Percentiles rank a stretch among this genome's conserved stretches.
These are phyloP conservation scores for Collybiopsis confluens DNA, from an alignment of 768 basidiomycete species.

Conservation along the genomic window DNA sequence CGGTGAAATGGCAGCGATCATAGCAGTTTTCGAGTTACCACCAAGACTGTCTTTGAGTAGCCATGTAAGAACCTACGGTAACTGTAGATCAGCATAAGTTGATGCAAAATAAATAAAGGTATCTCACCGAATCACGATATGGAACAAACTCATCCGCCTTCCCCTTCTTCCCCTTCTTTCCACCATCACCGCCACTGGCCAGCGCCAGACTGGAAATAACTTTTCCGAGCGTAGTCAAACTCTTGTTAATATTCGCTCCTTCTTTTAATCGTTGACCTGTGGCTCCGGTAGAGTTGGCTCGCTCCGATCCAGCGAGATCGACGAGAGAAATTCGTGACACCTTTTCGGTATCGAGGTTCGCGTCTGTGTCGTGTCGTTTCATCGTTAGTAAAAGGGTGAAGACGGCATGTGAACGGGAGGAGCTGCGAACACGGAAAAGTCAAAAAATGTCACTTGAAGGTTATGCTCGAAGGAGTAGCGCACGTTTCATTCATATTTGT, in stretches of 20 bases:
- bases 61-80: slow-evolving; percentile 89
- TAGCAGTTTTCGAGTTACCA: slow-evolving; percentile 96
- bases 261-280: slow-evolving; percentile 96
- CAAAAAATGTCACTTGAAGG: neutral
- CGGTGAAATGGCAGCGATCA: slow-evolving; percentile 99
- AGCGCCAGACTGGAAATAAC: slow-evolving; percentile 90
- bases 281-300: slow-evolving; percentile 96
- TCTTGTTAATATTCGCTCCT: slow-evolving; percentile 98
- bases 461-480: too few species aligned
- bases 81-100: neutral
- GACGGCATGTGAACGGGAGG: slow-evolving; percentile 96
- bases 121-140: slow-evolving; percentile 90
- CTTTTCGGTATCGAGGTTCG: slow-evolving; percentile 93
- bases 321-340: slow-evolving; percentile 98
- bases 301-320: slow-evolving; percentile 94
- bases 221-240: slow-evolving; percentile 94
- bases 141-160: slow-evolving; percentile 92
- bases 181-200: slow-evolving; percentile 51
- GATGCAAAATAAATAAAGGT: neutral
- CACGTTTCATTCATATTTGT: slow-evolving; percentile 99
- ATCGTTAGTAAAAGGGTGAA: slow-evolving; percentile 94
- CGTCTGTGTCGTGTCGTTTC: slow-evolving; percentile 79
- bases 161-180: slow-evolving; percentile 86
- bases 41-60: slow-evolving; percentile 96
- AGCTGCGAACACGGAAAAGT: slow-evolving; percentile 39